Evolutionary conservation across 2,329 filamentous ascomycete species (phyloP), one percentile per base, ranked within the genome.

Genomic region (Colletotrichum ledebouriae): DNA sequence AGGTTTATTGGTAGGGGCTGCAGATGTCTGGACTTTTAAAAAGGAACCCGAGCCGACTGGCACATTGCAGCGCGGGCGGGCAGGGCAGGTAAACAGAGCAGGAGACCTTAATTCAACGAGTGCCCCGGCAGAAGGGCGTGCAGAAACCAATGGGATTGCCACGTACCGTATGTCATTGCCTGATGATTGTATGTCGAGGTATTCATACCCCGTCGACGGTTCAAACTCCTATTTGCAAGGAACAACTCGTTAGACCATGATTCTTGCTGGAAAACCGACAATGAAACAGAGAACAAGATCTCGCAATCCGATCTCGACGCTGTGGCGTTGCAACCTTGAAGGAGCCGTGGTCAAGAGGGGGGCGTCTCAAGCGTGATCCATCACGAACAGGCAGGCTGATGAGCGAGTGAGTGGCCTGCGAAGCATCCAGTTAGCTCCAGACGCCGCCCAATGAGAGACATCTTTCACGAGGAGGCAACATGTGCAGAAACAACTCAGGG

Each of bases 111-210:
- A 47, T 37, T 22, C 12, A 55, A 56, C 41, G n/a, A 56, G 17
- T 25, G 15, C 60, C 29, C 62, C 33, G 11, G 42, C 46, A 49
- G 49, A 56, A 15, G 25, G 49, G 20, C 6, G 52, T 15, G 62
- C 60, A 49, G 37, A 50, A 13, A 20, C 63, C 68, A 74, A 76
- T 71, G 64, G 63, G 33, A 64, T 33, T 64, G 65, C 53, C 52
- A 84, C 86, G 76, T 77, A 87, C 86, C 86, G 85, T 80, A 87
- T 85, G 75, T 87, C 85, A 82, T 76, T 78, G 37, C 80, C 75
- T 73, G 82, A 80, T 59, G 82, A 77, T 62, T 81, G 82, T 73
- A 87, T 81, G 61, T 85, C 84, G 75, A 87, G 81, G 75, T 86
- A 87, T 73, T 86, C 84, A 76, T 87, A 79, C 76, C 83, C 84